These are phyloP conservation scores for Alopecurus myosuroides DNA, from an alignment of 176 grass and related monocot genomes.

Conservation along the genomic window DNA sequence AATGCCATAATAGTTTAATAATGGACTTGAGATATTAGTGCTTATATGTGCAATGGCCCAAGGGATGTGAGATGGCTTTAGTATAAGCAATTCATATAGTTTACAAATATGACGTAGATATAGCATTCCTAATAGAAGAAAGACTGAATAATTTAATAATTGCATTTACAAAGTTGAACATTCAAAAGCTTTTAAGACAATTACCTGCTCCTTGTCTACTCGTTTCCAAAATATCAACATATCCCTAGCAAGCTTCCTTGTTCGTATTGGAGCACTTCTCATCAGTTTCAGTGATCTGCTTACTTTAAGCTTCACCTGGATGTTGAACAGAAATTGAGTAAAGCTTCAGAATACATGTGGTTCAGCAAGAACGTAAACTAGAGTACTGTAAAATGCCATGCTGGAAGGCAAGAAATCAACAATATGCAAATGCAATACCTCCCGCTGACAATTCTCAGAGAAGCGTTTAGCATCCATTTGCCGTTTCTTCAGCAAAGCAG, in stretches of 20 bases:
- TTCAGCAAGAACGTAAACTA: slow-evolving; percentile 23
- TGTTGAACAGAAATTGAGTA: slow-evolving; percentile 26
- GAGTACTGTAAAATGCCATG: slow-evolving; percentile 28
- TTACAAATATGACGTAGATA: background rate
- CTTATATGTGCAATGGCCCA: background rate
- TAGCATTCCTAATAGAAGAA: slow-evolving; percentile 7
- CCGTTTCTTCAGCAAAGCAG: slow-evolving; percentile 64
- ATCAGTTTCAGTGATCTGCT: slow-evolving; percentile 93
- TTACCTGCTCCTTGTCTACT: slow-evolving; percentile 97
- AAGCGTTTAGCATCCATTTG: slow-evolving; percentile 87
- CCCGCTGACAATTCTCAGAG: slow-evolving; percentile 86
- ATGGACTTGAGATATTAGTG: background rate
- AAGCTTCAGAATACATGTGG: slow-evolving; percentile 16
- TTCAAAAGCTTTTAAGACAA: slow-evolving; percentile 2
- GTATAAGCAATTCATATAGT: background rate
- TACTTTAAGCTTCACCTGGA: slow-evolving; percentile 94
- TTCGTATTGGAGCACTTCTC: slow-evolving; percentile 85
- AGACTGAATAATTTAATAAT: slow-evolving; percentile 7
- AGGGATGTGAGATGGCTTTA: background rate
- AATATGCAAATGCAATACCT: slow-evolving; percentile 46
- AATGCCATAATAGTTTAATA: slow-evolving; percentile 9
- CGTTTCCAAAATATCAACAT: slow-evolving; percentile 99
- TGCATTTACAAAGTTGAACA: background rate
- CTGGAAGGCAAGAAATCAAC: background rate
- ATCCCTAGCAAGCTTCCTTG: slow-evolving; percentile 90